Conservation (phyloP, 164 flowering plant species). For the Stephania cephalantha region DNA sequence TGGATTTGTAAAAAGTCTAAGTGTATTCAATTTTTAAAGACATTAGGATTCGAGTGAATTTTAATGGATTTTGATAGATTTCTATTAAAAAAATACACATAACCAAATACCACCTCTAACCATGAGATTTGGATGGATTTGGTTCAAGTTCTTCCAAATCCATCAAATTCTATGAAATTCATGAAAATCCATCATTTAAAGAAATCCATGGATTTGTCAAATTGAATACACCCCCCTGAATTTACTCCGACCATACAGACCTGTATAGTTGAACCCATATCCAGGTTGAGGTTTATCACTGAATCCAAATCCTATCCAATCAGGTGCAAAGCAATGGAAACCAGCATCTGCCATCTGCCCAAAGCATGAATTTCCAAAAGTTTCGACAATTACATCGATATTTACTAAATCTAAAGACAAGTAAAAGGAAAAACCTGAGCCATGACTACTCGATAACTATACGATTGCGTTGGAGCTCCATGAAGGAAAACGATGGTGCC, state of each 20-base stretch:
- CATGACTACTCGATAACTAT: slow-evolving; percentile 86
- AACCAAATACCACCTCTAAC: too few species aligned
- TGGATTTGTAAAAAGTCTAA: too few species aligned
- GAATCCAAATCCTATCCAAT: slow-evolving; percentile 99
- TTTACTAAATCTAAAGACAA: background rate
- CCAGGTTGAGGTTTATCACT: slow-evolving; percentile 96
- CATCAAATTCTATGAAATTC: too few species aligned
- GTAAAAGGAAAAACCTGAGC: slow-evolving; percentile 49
- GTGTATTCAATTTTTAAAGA: too few species aligned
- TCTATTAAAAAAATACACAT: background rate
- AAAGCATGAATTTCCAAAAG: background rate
- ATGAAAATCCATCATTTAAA: too few species aligned
- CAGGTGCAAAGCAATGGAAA: slow-evolving; percentile 97
- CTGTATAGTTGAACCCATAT: slow-evolving; percentile 88
- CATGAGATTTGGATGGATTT: too few species aligned
- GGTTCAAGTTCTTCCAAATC: too few species aligned
- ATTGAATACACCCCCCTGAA: too few species aligned
- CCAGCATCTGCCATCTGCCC: slow-evolving; percentile 81
- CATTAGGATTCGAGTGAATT: too few species aligned
- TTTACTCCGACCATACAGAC: slow-evolving; percentile 25
- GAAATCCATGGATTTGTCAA: too few species aligned
- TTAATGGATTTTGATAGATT: too few species aligned
- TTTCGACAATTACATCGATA: background rate
- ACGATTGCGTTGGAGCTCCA: slow-evolving; percentile 98
- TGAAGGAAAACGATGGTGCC: slow-evolving; percentile 87